These are phyloP conservation scores for Phylloporus sp. DNA, from an alignment of 768 basidiomycete species.

Conservation along the genomic window DNA sequence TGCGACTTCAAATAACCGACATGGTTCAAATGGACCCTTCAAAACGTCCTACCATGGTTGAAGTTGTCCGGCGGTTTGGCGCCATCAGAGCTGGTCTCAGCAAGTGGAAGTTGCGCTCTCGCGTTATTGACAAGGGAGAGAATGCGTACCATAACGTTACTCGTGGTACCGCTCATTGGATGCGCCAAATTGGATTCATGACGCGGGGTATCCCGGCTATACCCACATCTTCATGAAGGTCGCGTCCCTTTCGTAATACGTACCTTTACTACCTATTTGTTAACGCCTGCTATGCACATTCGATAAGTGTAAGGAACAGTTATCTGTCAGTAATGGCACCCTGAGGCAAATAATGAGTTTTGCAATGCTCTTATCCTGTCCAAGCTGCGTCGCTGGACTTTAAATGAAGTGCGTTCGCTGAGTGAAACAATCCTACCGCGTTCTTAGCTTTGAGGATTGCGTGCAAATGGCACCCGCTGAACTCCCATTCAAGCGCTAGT, in stretches of 20 bases:
- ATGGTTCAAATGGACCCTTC: constrained; percentile 37
- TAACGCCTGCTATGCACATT: too few species aligned
- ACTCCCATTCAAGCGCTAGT: too few species aligned
- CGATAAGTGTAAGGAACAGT: too few species aligned
- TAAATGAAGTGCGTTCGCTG: not conserved
- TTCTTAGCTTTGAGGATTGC: too few species aligned
- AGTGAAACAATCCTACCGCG: too few species aligned
- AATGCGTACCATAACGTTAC: not conserved
- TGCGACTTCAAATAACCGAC: constrained; percentile 30
- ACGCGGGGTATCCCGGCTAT: constrained; percentile 15
- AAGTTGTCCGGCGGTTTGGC: constrained; percentile 31
- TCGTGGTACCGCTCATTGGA: constrained; percentile 19
- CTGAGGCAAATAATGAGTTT: too few species aligned
- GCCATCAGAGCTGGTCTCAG: constrained; percentile 17
- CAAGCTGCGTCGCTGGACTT: not conserved
- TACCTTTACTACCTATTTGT: not conserved
- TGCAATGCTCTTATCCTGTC: not conserved
- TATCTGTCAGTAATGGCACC: too few species aligned
- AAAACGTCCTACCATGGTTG: constrained; percentile 35
- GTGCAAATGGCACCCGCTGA: too few species aligned
- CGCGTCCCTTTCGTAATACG: not conserved
- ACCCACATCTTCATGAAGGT: constrained; percentile 4
- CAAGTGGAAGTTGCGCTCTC: constrained; percentile 27
- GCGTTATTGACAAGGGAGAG: constrained; percentile 10
- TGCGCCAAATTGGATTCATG: constrained; percentile 19